A percentile compares a stretch with the other conserved stretches of the same genome.
phyloP scores from a whole-genome alignment of 805 yeast species.

The Candida argentea region DNA sequence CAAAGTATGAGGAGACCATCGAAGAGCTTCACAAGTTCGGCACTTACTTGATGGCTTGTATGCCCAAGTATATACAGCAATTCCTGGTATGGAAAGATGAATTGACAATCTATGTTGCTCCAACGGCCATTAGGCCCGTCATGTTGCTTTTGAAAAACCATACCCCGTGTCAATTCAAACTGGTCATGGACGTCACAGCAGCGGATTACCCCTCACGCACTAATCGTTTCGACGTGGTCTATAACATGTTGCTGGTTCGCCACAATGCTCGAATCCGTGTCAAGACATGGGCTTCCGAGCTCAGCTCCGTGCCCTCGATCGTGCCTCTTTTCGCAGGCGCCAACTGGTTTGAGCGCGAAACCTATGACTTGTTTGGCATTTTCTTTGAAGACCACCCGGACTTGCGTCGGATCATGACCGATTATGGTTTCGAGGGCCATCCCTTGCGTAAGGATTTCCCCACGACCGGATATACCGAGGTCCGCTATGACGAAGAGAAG shows the following conservation, averaged over 20 bases:
- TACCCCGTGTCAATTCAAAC: conserved; percentile 70
- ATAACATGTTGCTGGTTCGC: conserved; percentile 70
- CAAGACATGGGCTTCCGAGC: conserved; percentile 80
- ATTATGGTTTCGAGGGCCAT: conserved; percentile 87
- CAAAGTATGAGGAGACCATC: conserved; percentile 51
- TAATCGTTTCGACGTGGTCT: conserved; percentile 80
- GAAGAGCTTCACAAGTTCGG: conserved; percentile 80
- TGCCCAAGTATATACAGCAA: conserved; percentile 77
- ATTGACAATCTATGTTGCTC: conserved; percentile 65
- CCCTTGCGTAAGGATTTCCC: conserved; percentile 91
- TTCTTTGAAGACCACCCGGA: conserved; percentile 88
- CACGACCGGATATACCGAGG: conserved; percentile 84
- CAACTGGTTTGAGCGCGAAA: conserved; percentile 87
- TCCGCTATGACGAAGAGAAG: conserved; percentile 84
- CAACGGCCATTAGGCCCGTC: conserved; percentile 64
- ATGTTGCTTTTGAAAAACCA: conserved; percentile 64
- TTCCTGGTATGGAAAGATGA: conserved; percentile 90
- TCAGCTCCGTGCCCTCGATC: conserved; percentile 70
- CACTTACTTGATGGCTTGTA: conserved; percentile 59
- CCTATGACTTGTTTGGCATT: conserved; percentile 79
- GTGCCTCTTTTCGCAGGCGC: conserved; percentile 69
- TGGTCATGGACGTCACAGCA: conserved; percentile 74
- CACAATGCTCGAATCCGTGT: conserved; percentile 82
- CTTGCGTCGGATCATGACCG: conserved; percentile 81
- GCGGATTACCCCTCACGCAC: conserved; percentile 80